Evolutionary conservation across 768 basidiomycete genomes (phyloP).

Genomic region (Fomitopsis pulvina): DNA sequence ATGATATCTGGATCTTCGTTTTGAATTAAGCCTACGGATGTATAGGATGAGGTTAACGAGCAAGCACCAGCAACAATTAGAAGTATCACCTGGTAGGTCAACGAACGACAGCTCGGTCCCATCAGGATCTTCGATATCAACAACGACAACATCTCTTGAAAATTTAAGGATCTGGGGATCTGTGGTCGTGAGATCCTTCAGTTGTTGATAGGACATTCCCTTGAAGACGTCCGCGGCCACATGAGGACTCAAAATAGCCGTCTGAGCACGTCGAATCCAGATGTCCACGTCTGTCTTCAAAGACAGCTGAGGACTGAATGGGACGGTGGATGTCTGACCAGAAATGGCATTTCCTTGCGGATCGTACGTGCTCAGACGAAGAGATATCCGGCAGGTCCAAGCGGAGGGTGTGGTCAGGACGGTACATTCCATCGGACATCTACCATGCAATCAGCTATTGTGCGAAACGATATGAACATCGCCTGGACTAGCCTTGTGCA

Average conservation of each 20-base stretch:
- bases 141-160: conserved; percentile 22
- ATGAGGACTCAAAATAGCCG: conserved; percentile 33
- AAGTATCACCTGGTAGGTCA: conserved; percentile 21
- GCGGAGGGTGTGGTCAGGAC: conserved; percentile 1
- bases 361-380: conserved; percentile 15
- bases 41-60: conserved; percentile 18
- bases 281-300: conserved; percentile 30
- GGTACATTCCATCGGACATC: conserved; percentile 17
- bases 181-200: conserved; percentile 19
- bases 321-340: conserved; percentile 21
- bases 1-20: conserved; percentile 37
- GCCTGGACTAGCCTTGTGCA: conserved; percentile 39
- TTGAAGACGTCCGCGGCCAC: conserved; percentile 15
- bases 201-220: conserved; percentile 18
- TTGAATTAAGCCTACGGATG: conserved; percentile 47
- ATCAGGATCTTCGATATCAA: conserved; percentile 24
- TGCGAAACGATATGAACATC: neutral
- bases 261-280: conserved; percentile 39
- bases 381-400: conserved; percentile 23
- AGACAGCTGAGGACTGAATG: conserved; percentile 27
- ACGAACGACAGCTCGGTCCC: conserved; percentile 16
- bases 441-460: too few relatives aligned
- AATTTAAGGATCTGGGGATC: conserved; percentile 22
- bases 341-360: conserved; percentile 30
- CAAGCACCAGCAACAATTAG: conserved; percentile 13